Percentiles rank a stretch among this genome's conserved stretches.
phyloP scores from a whole-genome alignment of 2,329 filamentous ascomycete species.

The Calonectria pauciramosa region DNA sequence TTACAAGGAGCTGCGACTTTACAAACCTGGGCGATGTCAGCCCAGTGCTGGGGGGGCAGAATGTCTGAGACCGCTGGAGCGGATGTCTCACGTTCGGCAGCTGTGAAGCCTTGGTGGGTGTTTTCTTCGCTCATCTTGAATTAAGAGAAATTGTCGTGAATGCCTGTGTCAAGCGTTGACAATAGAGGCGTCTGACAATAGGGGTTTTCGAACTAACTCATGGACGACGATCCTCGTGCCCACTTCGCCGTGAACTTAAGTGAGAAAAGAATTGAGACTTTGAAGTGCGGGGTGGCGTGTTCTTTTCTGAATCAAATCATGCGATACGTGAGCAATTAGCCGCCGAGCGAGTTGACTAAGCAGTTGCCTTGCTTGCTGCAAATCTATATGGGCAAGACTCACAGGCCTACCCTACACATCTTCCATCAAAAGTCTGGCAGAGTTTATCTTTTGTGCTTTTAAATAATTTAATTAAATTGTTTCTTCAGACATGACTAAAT shows the following conservation, averaged over 20 bases:
- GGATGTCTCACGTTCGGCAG: background rate
- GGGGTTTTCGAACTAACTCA: background rate
- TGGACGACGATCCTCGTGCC: background rate
- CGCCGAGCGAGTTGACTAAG: background rate
- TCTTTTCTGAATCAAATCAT: background rate
- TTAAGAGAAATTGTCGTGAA: background rate
- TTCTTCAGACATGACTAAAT: too few relatives aligned
- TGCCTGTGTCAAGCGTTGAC: background rate
- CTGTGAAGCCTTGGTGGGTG: background rate
- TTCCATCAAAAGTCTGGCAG: too few relatives aligned
- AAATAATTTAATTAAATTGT: too few relatives aligned
- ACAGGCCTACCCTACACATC: background rate
- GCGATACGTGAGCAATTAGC: background rate
- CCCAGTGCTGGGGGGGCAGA: slow-evolving; percentile 40
- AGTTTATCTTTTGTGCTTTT: too few relatives aligned
- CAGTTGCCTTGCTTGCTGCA: background rate
- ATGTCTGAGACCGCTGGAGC: slow-evolving; percentile 16
- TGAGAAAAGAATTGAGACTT: background rate
- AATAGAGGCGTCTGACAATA: background rate
- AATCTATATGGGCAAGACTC: background rate
- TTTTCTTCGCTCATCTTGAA: slow-evolving; percentile 9
- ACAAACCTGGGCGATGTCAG: slow-evolving; percentile 34
- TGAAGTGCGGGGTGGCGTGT: background rate
- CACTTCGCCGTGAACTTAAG: background rate
- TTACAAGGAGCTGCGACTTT: background rate